phyloP scores from a whole-genome alignment of 768 basidiomycete genomes.

The Mycena amicta region DNA sequence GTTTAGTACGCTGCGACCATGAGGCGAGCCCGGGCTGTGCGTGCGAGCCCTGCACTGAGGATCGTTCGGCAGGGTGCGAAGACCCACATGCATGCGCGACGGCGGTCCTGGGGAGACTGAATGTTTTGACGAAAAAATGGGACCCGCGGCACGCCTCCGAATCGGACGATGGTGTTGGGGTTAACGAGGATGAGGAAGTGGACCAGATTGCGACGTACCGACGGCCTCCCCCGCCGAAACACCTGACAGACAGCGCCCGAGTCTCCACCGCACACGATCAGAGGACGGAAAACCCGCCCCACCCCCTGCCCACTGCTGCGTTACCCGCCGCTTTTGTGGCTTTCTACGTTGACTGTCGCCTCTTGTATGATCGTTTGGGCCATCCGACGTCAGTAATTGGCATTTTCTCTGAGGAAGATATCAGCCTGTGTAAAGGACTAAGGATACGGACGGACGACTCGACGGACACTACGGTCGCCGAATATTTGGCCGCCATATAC shows the following conservation, averaged over 20 bases:
- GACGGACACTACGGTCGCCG: background rate
- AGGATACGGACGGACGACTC: background rate
- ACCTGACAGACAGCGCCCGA: background rate
- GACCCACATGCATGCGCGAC: background rate
- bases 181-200: background rate
- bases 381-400: too few species aligned
- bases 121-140: background rate
- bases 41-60: background rate
- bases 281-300: background rate
- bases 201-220: background rate
- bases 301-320: background rate
- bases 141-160: background rate
- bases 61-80: background rate
- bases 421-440: background rate
- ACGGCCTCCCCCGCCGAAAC: background rate
- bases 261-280: background rate
- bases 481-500: background rate
- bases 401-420: too few species aligned
- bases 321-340: background rate
- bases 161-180: background rate
- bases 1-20: background rate
- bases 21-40: background rate
- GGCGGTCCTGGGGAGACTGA: background rate
- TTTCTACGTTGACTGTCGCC: too few species aligned
- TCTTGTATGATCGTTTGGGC: too few species aligned